Conservation (phyloP, 345 rosid genomes). For the Eucalyptus tenuipes region DNA sequence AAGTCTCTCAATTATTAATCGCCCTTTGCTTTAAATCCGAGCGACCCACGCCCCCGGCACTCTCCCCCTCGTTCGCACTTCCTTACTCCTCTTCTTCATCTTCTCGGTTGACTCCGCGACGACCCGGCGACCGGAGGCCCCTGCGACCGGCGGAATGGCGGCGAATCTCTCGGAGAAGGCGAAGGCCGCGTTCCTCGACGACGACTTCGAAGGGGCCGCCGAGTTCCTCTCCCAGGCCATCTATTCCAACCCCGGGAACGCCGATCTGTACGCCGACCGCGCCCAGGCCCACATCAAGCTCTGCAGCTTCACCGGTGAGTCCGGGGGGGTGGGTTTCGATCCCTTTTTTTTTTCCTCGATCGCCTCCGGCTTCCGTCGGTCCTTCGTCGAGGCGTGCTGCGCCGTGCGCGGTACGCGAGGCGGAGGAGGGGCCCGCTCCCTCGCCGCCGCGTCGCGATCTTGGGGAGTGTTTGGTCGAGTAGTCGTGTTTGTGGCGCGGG, state of each 20-base stretch:
- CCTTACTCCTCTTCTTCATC: rapidly evolving
- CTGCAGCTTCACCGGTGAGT: conserved; percentile 33
- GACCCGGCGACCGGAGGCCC: neutral
- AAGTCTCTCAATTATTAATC: neutral
- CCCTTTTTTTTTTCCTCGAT: too few species aligned
- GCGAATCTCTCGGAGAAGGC: conserved; percentile 33
- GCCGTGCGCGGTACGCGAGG: neutral
- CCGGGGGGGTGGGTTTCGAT: neutral
- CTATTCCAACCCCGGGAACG: conserved; percentile 27
- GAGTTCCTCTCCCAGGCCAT: conserved; percentile 57
- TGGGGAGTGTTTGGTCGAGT: neutral
- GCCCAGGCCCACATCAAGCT: conserved; percentile 69
- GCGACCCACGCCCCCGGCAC: neutral
- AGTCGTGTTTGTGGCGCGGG: neutral
- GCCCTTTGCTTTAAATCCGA: neutral
- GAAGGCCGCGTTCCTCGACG: conserved; percentile 54
- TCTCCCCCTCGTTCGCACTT: neutral
- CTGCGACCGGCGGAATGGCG: neutral
- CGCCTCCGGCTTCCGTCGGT: neutral
- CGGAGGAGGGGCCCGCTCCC: neutral
- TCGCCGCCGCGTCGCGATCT: neutral
- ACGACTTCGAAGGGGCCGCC: conserved; percentile 39
- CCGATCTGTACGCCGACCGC: conserved; percentile 57
- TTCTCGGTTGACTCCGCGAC: neutral
- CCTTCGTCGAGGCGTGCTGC: neutral